Percentiles rank a stretch among this genome's conserved stretches.
Conservation (phyloP, 2,329 filamentous ascomycete genomes). For the Pezicula carpinea region DNA sequence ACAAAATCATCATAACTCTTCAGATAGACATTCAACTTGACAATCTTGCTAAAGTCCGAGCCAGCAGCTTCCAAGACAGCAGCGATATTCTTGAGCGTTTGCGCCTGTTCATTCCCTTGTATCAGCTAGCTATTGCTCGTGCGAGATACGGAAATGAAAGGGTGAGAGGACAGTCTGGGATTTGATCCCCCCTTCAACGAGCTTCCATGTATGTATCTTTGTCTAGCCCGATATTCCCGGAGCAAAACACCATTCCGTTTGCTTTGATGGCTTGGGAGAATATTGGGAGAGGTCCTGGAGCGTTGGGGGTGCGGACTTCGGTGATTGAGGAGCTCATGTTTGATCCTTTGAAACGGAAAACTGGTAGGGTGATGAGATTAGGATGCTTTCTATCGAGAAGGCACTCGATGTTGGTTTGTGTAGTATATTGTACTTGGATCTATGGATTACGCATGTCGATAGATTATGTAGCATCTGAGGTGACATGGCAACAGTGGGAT, state of each 20-base stretch:
- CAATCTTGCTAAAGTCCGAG: slow-evolving; percentile 57
- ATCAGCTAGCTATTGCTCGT: too few species aligned
- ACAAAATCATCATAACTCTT: slow-evolving; percentile 69
- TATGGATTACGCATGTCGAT: too few species aligned
- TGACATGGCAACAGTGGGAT: too few species aligned
- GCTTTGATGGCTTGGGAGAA: slow-evolving; percentile 53
- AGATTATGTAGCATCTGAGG: too few species aligned
- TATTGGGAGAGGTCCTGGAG: background rate
- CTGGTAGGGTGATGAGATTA: too few species aligned
- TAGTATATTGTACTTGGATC: too few species aligned
- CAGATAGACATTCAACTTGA: slow-evolving; percentile 72
- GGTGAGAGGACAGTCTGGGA: slow-evolving; percentile 49
- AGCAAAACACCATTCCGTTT: slow-evolving; percentile 64
- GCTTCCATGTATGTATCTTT: slow-evolving; percentile 47
- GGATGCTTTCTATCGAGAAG: too few species aligned
- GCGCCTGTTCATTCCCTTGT: too few species aligned
- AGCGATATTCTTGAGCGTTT: slow-evolving; percentile 47
- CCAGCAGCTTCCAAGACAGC: slow-evolving; percentile 67
- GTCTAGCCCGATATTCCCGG: slow-evolving; percentile 67
- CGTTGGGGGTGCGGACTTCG: background rate
- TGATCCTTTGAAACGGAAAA: background rate
- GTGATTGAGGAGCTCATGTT: background rate
- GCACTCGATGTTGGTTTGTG: too few species aligned
- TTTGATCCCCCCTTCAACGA: slow-evolving; percentile 60
- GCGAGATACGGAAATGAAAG: background rate